Conservation (phyloP, 2,329 filamentous ascomycete species). For the Pyrenophora seminiperda region DNA sequence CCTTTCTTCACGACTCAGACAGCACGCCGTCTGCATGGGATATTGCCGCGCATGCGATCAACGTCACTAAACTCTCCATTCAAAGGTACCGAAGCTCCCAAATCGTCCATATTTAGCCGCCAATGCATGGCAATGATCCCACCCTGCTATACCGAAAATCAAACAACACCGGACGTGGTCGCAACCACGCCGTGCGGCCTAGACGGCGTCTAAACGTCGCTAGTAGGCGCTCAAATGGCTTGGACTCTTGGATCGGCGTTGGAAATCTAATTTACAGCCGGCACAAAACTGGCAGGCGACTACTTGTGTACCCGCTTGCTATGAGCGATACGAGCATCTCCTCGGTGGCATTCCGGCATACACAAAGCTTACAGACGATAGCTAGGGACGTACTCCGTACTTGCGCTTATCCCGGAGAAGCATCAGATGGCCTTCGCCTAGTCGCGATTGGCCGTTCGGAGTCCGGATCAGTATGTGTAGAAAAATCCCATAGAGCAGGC, state of each 20-base stretch:
- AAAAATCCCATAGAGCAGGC: no score
- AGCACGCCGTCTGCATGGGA: constrained; percentile 1
- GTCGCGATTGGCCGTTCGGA: no score
- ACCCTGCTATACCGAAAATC: not conserved
- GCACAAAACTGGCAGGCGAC: not conserved
- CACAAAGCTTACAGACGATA: no score
- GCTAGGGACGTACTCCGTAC: no score
- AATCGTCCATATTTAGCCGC: not conserved
- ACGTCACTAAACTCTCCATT: constrained; percentile 14
- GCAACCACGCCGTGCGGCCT: not conserved
- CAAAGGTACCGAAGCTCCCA: not conserved
- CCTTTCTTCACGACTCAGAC: constrained; percentile 18
- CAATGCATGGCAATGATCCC: no score
- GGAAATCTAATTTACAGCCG: constrained; percentile 1
- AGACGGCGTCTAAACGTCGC: not conserved
- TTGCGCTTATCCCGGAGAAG: no score
- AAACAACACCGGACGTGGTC: not conserved
- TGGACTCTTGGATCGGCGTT: constrained; percentile 8
- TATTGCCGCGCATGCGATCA: constrained; percentile 10
- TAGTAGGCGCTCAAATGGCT: constrained; percentile 9
- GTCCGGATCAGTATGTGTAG: no score
- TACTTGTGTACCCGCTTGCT: not conserved
- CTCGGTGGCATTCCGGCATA: no score
- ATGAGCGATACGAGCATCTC: not conserved
- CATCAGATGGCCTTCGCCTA: no score